phyloP scores from a whole-genome alignment of 495 filamentous ascomycete genomes.

The Penicillium maclennaniae region DNA sequence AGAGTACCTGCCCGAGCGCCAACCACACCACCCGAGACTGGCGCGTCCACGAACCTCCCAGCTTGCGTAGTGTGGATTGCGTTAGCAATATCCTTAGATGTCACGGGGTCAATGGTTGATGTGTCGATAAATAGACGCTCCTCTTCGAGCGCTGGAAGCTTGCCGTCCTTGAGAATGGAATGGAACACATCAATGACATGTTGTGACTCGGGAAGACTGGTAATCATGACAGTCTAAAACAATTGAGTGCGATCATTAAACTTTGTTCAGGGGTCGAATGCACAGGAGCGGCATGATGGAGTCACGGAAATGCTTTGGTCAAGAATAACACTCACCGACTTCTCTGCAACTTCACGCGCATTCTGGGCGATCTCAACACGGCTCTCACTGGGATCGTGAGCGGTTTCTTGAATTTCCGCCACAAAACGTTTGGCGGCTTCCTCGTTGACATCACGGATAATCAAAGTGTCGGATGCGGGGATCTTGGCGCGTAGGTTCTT shows the following conservation, averaged over 20 bases:
- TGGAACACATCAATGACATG: slow-evolving; percentile 74
- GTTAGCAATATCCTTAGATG: slow-evolving; percentile 64
- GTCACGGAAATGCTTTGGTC: not conserved
- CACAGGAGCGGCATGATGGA: not conserved
- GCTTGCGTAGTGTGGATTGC: slow-evolving; percentile 52
- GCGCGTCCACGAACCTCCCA: slow-evolving; percentile 71
- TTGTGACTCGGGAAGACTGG: slow-evolving; percentile 73
- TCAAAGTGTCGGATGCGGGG: slow-evolving; percentile 60
- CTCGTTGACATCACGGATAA: slow-evolving; percentile 71
- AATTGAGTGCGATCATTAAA: slow-evolving; percentile 7
- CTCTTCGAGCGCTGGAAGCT: slow-evolving; percentile 38
- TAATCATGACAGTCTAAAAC: slow-evolving; percentile 67
- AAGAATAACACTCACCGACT: slow-evolving; percentile 59
- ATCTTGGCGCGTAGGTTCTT: slow-evolving; percentile 77
- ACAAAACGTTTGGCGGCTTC: slow-evolving; percentile 56
- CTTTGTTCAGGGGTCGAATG: not conserved
- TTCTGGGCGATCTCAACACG: slow-evolving; percentile 54
- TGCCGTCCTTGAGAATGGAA: slow-evolving; percentile 51
- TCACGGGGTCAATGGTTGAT: slow-evolving; percentile 81
- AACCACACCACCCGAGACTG: slow-evolving; percentile 84
- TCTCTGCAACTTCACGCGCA: slow-evolving; percentile 61
- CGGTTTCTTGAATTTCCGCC: slow-evolving; percentile 50
- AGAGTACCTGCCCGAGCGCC: slow-evolving; percentile 70
- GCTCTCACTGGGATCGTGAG: slow-evolving; percentile 33
- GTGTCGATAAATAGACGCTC: slow-evolving; percentile 73